Percentiles rank a stretch among this genome's conserved stretches.
phyloP scores from a whole-genome alignment of 164 flowering plant species.

The Cinnamomum chago region DNA sequence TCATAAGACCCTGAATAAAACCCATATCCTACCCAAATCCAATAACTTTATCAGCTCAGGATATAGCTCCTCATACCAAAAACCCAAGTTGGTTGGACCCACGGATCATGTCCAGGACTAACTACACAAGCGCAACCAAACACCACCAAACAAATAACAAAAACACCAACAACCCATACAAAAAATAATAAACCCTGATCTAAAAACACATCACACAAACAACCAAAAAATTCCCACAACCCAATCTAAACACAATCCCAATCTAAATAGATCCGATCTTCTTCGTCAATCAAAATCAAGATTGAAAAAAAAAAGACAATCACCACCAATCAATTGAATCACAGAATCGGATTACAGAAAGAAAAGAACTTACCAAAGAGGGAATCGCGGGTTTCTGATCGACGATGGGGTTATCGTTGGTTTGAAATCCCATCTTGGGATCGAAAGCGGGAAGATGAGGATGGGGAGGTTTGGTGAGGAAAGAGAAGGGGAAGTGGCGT shows the following conservation, averaged over 20 bases:
- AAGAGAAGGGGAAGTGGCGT: conserved; percentile 14
- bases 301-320: background rate
- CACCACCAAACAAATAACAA: no score
- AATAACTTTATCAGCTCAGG: no score
- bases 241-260: background rate
- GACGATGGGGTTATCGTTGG: background rate
- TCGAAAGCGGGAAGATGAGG: background rate
- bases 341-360: background rate
- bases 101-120: no score
- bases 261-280: background rate
- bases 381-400: background rate
- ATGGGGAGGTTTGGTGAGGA: background rate
- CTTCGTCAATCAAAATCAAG: background rate
- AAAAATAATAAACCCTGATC: background rate
- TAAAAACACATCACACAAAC: background rate
- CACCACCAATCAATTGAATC: no score
- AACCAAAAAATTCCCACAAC: background rate
- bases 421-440: background rate
- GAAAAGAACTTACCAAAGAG: background rate
- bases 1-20: no score
- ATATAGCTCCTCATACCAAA: no score
- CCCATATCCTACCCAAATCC: no score
- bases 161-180: no score
- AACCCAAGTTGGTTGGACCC: no score
- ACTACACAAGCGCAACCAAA: no score